These are phyloP conservation scores for Ogataea salicorniae DNA, from an alignment of 805 yeast genomes.

Conservation along the genomic window DNA sequence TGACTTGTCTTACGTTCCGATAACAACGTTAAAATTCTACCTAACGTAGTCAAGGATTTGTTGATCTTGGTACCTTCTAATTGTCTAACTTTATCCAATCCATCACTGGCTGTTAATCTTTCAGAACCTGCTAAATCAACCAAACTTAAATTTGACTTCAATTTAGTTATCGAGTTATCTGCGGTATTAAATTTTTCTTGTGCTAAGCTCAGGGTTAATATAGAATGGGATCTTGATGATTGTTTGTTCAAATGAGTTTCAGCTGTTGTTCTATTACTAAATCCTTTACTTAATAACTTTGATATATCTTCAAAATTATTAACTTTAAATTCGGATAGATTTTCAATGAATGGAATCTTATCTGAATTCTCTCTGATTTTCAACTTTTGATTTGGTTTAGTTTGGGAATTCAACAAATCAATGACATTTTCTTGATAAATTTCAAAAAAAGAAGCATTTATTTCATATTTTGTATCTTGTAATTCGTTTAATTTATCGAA, in stretches of 20 bases:
- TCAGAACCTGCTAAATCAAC: constrained; percentile 85
- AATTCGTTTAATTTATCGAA: constrained; percentile 35
- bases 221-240: constrained; percentile 80
- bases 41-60: constrained; percentile 71
- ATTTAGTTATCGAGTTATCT: constrained; percentile 25
- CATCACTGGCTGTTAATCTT: constrained; percentile 55
- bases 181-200: constrained; percentile 48
- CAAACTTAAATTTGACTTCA: constrained; percentile 53
- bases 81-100: constrained; percentile 44
- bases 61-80: constrained; percentile 76
- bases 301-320: constrained; percentile 45
- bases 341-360: constrained; percentile 70
- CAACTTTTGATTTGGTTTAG: constrained; percentile 25
- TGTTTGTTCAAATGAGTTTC: constrained; percentile 66
- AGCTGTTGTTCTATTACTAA: constrained; percentile 57
- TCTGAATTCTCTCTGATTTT: constrained; percentile 57
- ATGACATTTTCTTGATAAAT: constrained; percentile 73
- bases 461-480: constrained; percentile 34
- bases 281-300: constrained; percentile 46
- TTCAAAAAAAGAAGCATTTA: constrained; percentile 61
- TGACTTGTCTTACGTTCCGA: constrained; percentile 35
- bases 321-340: constrained; percentile 48
- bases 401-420: constrained; percentile 44
- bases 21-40: constrained; percentile 53
- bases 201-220: constrained; percentile 55